These are phyloP conservation scores for Asterella californica DNA, from an alignment of 225 moss, liverwort and hornwort species.

Conservation along the genomic window DNA sequence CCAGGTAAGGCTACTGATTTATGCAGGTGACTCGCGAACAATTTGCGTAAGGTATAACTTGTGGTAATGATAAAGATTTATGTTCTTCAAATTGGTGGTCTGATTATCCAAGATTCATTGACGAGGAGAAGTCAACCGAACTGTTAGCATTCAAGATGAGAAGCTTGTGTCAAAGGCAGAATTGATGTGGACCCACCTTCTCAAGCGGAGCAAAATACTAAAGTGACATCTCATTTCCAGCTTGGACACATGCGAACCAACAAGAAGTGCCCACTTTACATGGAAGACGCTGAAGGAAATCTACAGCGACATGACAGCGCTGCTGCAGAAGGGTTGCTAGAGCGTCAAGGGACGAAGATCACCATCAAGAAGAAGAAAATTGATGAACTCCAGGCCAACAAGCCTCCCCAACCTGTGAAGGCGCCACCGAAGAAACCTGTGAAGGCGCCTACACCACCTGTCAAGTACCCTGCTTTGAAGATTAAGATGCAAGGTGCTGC, in stretches of 20 bases:
- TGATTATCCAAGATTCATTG: no score
- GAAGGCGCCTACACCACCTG: conserved; percentile 30
- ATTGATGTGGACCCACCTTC: neutral
- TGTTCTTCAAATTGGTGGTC: neutral
- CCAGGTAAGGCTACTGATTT: conserved; percentile 52
- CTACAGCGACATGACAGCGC: conserved; percentile 53
- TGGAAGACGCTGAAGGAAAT: conserved; percentile 97
- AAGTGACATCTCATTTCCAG: conserved; percentile 31
- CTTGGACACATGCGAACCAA: conserved; percentile 99
- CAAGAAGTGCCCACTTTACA: conserved; percentile 96
- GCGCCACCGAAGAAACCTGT: conserved; percentile 15
- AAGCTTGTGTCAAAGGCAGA: neutral
- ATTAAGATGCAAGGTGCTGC: conserved; percentile 59
- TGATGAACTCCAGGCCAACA: conserved; percentile 66
- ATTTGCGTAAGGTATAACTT: neutral
- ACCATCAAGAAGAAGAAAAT: conserved; percentile 85
- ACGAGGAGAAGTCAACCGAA: neutral
- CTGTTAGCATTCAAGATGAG: neutral
- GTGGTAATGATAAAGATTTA: no score
- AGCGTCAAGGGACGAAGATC: conserved; percentile 91
- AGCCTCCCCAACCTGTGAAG: conserved; percentile 32
- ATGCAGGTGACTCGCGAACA: neutral
- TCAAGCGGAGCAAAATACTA: neutral
- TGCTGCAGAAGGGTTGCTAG: conserved; percentile 73
- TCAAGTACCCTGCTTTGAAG: conserved; percentile 71